phyloP scores from a whole-genome alignment of 1,284 basidiomycete species.

The Somion occarium region DNA sequence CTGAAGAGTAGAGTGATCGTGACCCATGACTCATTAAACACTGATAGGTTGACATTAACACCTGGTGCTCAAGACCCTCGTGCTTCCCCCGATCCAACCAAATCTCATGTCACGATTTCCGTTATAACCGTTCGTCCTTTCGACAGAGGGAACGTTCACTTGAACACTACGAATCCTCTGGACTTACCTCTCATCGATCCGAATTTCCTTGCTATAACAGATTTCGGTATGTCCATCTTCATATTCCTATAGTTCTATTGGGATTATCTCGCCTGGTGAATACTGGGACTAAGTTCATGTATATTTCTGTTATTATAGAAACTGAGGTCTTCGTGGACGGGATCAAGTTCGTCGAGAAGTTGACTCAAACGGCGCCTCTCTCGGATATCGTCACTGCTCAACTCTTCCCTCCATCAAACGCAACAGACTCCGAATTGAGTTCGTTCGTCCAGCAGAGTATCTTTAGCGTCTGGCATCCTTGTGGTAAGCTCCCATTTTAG shows the following conservation, averaged over 20 bases:
- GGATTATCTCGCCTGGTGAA: too few relatives aligned
- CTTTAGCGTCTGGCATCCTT: conserved; percentile 8
- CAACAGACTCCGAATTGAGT: not conserved
- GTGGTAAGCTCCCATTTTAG: not conserved
- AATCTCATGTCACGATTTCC: conserved; percentile 1
- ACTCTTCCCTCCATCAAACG: not conserved
- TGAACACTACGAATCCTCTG: conserved; percentile 15
- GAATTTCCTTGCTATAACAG: conserved; percentile 29
- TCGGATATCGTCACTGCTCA: not conserved
- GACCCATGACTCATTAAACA: too few relatives aligned
- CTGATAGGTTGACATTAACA: not conserved
- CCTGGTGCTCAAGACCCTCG: conserved; percentile 2
- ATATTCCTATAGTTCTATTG: not conserved
- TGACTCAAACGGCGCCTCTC: conserved; percentile 7
- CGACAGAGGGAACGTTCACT: conserved; percentile 5
- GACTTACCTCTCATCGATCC: conserved; percentile 34
- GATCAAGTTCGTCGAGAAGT: conserved; percentile 34
- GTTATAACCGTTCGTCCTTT: conserved; percentile 4
- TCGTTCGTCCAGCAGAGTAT: not conserved
- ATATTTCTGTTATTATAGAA: too few relatives aligned
- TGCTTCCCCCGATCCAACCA: not conserved
- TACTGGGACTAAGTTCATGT: too few relatives aligned
- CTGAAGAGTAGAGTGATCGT: too few relatives aligned
- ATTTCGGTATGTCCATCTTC: conserved; percentile 32
- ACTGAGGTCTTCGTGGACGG: conserved; percentile 41